A percentile compares a stretch with the other conserved stretches of the same genome.
These are phyloP conservation scores for Pestalotiopsis sp. DNA, from an alignment of 2,329 filamentous ascomycete species.

Conservation along the genomic window DNA sequence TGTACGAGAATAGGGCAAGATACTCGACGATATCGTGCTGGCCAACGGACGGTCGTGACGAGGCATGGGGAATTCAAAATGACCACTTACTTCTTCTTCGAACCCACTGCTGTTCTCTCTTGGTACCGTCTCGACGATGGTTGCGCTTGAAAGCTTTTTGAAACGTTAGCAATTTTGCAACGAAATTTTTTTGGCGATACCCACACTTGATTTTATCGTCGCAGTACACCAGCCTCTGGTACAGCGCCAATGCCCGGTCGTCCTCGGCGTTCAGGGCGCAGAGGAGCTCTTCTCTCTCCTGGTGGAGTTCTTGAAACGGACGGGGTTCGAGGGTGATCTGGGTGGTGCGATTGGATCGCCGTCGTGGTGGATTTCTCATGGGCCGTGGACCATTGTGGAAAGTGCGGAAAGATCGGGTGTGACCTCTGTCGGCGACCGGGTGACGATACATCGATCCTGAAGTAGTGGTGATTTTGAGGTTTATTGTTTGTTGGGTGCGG, in stretches of 20 bases:
- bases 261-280: constrained; percentile 44
- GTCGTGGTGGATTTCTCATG: no score
- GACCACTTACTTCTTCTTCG: constrained; percentile 32
- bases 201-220: constrained; percentile 33
- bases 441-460: no score
- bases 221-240: constrained; percentile 38
- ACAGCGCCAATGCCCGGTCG: constrained; percentile 38
- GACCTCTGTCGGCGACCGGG: no score
- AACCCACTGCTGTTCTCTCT: constrained; percentile 45
- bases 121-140: constrained; percentile 28
- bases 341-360: background rate
- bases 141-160: no score
- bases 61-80: background rate
- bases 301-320: constrained; percentile 43
- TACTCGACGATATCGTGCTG: no score
- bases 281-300: constrained; percentile 50
- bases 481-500: no score
- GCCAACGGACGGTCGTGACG: background rate
- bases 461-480: no score
- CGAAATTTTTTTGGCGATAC: constrained; percentile 18
- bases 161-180: background rate
- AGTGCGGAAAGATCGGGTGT: no score
- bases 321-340: constrained; percentile 34
- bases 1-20: background rate
- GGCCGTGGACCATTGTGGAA: no score